Evolutionary conservation across 1,284 basidiomycete genomes (phyloP), one percentile per base, ranked within the genome.

Genomic region (Melampsora americana): DNA sequence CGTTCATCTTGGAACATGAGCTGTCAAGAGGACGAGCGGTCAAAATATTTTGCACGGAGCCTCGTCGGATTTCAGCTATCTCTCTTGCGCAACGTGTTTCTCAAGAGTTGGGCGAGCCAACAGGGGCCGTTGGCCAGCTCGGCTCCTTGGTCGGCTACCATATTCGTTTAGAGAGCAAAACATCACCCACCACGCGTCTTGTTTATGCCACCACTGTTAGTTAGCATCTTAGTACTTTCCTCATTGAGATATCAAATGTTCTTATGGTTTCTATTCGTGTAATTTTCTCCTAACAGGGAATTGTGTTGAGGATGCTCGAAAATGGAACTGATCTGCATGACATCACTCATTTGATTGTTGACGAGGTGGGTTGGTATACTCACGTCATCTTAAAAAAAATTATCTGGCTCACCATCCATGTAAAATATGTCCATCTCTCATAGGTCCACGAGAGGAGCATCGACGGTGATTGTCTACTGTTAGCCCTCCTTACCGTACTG

Each of bases 31-130:
- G 95, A 23, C 87, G 87, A 79, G 87, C 89, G 67, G 97, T 94
- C 85, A 95, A 91, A 83, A 92, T 99, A 79, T 93, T 90, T 80
- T 96, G 95, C 79, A 98, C 95, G 2, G 95, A 99, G 80, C 96
- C 96, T 0, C 87, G 96, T 32, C 89, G 95, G 74, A 99, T 99
- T 80, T 96, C 94, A 75, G 95, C 96, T 0, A 93, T 99, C 67
- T 98, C 96, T 0, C 87, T 99, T 4, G 95, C 96, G 0, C 93
- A 97, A 80, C 90, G 95, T 77, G 95, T 99, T 14, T 95, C 95
- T 18, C 87, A 88, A 68, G 96, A 99, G 83, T 85, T 99, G 5
- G 96, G 96, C 3, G 96, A 99, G 81, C 84, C 88, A 14, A 87
- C 89, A 0, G 90, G 90, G 69, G 86, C 88, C n/a, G 89, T 95